Conservation (phyloP, 148 eudicot species). For the Vaccinium vitisidaea region DNA sequence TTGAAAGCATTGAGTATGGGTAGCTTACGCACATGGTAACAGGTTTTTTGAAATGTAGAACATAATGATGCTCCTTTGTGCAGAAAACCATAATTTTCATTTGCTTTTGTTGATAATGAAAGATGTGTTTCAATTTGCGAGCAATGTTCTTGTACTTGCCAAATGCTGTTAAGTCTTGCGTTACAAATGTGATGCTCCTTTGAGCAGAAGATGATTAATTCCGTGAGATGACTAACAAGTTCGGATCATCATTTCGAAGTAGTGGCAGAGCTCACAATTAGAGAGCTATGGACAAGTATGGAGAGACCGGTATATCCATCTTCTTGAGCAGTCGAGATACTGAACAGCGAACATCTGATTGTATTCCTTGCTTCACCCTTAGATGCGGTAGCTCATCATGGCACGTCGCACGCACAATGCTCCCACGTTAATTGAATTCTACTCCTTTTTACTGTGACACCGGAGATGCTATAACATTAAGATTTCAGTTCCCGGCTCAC, state of each 20-base stretch:
- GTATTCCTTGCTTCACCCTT: too few species aligned
- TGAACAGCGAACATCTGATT: too few species aligned
- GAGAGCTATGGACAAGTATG: too few species aligned
- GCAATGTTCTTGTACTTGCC: not conserved
- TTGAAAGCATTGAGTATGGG: not conserved
- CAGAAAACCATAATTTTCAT: slow-evolving; percentile 17
- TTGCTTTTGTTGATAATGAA: not conserved
- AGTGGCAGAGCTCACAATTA: too few species aligned
- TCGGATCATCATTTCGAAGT: too few species aligned
- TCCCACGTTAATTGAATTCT: too few species aligned
- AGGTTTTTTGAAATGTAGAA: slow-evolving; percentile 3
- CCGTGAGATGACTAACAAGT: not conserved
- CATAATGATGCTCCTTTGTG: slow-evolving; percentile 9
- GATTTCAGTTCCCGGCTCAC: not conserved
- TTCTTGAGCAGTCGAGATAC: too few species aligned
- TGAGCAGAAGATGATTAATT: not conserved
- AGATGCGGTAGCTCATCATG: too few species aligned
- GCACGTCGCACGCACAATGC: too few species aligned
- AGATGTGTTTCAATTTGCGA: not conserved
- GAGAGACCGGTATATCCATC: too few species aligned
- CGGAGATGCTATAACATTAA: too few species aligned
- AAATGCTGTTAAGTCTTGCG: not conserved
- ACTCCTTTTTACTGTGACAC: too few species aligned
- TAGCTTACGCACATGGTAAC: slow-evolving; percentile 1
- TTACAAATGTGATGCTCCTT: not conserved